Evolutionary conservation across 2,329 filamentous ascomycete species (phyloP).

Genomic region (Leptographium flavum): DNA sequence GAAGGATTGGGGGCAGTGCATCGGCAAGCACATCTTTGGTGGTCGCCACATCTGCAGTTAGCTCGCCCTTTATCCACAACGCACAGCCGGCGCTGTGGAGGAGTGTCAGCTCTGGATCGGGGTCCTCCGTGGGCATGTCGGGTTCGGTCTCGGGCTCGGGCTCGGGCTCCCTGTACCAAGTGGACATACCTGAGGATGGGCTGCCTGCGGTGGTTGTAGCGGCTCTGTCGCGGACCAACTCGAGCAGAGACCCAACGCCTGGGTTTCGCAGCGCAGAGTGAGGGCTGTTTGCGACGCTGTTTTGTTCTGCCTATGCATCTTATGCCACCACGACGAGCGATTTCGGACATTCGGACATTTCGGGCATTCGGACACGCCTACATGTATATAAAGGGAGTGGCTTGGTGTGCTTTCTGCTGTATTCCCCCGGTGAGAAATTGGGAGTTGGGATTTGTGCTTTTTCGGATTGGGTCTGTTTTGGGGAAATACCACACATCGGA

Average conservation of each 20-base stretch:
- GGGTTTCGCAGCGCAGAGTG: too few species aligned
- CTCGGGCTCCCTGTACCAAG: background rate
- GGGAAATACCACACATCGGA: background rate
- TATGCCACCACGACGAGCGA: too few species aligned
- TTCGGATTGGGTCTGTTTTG: background rate
- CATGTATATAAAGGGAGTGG: too few species aligned
- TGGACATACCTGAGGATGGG: background rate
- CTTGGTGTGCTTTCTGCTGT: too few species aligned
- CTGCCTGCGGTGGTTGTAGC: conserved; percentile 4
- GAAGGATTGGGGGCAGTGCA: background rate
- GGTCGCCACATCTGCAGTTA: too few species aligned
- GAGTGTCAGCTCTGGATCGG: conserved; percentile 1
- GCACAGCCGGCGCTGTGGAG: background rate
- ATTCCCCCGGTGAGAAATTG: background rate
- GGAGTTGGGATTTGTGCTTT: background rate
- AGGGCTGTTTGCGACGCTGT: background rate
- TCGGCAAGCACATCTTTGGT: background rate
- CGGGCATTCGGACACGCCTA: too few species aligned
- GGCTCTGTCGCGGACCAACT: conserved; percentile 3
- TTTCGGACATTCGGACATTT: too few species aligned
- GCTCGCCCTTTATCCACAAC: background rate
- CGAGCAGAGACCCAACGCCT: background rate
- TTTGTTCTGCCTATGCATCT: too few species aligned
- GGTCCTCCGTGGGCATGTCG: background rate
- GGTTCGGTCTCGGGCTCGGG: background rate